phyloP scores from a whole-genome alignment of 306 rosid species.

The Coriaria nepalensis region DNA sequence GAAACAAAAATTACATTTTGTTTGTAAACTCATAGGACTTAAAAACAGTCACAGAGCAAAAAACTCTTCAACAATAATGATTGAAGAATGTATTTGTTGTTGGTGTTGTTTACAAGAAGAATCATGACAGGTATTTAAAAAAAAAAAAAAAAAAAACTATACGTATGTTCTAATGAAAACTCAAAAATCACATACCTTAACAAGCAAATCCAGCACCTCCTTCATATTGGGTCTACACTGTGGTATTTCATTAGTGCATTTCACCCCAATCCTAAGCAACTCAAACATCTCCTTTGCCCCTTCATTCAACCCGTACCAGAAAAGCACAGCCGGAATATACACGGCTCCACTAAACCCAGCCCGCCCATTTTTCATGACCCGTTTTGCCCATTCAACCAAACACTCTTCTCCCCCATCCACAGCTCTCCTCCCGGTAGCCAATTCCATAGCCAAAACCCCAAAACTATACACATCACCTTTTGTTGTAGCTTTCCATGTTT shows the following conservation, averaged over 20 bases:
- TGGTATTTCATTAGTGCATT: conserved; percentile 62
- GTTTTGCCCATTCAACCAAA: conserved; percentile 68
- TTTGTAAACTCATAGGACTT: no score
- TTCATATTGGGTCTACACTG: conserved; percentile 77
- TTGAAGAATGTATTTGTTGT: no score
- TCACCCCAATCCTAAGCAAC: conserved; percentile 57
- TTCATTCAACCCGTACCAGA: conserved; percentile 55
- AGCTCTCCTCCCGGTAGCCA: conserved; percentile 77
- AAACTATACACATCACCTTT: conserved; percentile 91
- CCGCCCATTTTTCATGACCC: conserved; percentile 49
- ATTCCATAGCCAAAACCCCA: conserved; percentile 75
- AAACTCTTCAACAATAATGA: no score
- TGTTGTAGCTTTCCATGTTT: conserved; percentile 89
- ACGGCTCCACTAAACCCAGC: conserved; percentile 21
- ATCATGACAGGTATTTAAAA: not conserved
- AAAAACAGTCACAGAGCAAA: no score
- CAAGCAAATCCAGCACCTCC: conserved; percentile 69
- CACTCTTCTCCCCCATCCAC: conserved; percentile 96
- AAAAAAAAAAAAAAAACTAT: no score
- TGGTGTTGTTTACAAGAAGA: conserved; percentile 7
- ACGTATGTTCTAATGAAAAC: conserved; percentile 20
- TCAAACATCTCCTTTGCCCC: conserved; percentile 75
- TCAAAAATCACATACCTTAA: conserved; percentile 21
- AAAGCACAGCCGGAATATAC: conserved; percentile 35
- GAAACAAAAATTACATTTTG: no score